These are phyloP conservation scores for Amanita rubescens DNA, from an alignment of 768 basidiomycete genomes.

Conservation along the genomic window DNA sequence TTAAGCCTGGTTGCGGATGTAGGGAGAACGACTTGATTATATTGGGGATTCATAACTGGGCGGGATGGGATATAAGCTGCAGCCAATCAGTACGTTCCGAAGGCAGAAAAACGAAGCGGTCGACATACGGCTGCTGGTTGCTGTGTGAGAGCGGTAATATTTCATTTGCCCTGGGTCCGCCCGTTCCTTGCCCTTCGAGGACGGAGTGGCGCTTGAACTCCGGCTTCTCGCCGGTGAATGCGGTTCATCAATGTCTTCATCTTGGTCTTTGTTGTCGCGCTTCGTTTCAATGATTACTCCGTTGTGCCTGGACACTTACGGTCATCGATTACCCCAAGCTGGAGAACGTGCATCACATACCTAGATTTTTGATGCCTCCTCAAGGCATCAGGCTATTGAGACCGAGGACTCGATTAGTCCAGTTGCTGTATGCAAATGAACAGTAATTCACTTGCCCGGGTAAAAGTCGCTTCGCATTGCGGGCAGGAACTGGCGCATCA, in stretches of 20 bases:
- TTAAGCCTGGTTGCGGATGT: constrained; percentile 46
- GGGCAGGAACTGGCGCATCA: constrained; percentile 51
- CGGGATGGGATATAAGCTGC: constrained; percentile 37
- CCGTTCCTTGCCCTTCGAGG: constrained; percentile 34
- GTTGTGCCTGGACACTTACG: constrained; percentile 43
- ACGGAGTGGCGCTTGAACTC: constrained; percentile 46
- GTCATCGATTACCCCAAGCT: constrained; percentile 4
- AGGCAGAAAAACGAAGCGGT: constrained; percentile 6
- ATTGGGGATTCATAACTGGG: constrained; percentile 36
- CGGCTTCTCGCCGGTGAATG: constrained; percentile 27
- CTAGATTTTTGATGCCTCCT: constrained; percentile 75
- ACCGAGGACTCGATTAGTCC: constrained; percentile 9
- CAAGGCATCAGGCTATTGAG: constrained; percentile 69
- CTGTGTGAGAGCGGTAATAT: constrained; percentile 63
- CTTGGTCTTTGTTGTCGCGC: constrained; percentile 17
- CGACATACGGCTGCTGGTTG: constrained; percentile 34
- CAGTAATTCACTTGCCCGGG: constrained; percentile 45
- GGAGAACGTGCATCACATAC: constrained; percentile 26
- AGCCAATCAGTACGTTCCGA: not conserved
- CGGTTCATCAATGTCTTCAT: constrained; percentile 24
- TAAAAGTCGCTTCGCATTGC: constrained; percentile 76
- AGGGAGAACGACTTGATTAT: constrained; percentile 39
- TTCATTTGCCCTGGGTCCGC: constrained; percentile 34
- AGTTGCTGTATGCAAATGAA: not conserved
- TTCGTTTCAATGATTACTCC: constrained; percentile 55